Percentiles rank a stretch among this genome's conserved stretches.
Conservation (phyloP, 495 filamentous ascomycete genomes). For the Penicillium egyptiacum region DNA sequence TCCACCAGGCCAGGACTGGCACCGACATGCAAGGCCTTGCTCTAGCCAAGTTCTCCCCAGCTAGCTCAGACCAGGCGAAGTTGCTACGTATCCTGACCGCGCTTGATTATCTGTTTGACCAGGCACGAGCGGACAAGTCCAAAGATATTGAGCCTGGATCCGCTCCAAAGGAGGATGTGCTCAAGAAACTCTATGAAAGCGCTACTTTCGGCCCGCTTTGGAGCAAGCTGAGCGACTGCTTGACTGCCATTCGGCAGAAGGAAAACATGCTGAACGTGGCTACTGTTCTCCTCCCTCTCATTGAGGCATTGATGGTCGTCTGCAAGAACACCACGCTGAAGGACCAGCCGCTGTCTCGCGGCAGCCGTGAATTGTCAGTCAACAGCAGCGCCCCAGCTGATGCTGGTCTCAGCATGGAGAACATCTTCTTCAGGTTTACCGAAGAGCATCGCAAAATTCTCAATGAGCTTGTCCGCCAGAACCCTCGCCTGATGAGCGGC, state of each 20-base stretch:
- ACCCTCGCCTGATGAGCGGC: slow-evolving; percentile 96
- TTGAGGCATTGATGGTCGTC: slow-evolving; percentile 97
- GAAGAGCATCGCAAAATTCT: slow-evolving; percentile 98
- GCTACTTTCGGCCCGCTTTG: slow-evolving; percentile 86
- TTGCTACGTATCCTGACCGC: slow-evolving; percentile 90
- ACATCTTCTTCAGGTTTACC: slow-evolving; percentile 96
- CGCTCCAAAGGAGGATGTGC: slow-evolving; percentile 68
- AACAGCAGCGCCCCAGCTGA: slow-evolving; percentile 80
- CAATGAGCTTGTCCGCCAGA: slow-evolving; percentile 95
- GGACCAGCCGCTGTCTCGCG: slow-evolving; percentile 57
- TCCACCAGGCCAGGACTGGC: slow-evolving; percentile 79
- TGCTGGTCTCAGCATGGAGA: slow-evolving; percentile 68
- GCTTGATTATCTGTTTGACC: slow-evolving; percentile 92
- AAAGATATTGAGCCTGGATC: slow-evolving; percentile 55
- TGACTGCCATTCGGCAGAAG: slow-evolving; percentile 82
- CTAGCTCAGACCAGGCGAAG: slow-evolving; percentile 94
- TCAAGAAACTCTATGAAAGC: slow-evolving; percentile 86
- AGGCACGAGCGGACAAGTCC: slow-evolving; percentile 57
- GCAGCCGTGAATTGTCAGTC: slow-evolving; percentile 66
- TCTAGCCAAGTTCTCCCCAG: slow-evolving; percentile 91
- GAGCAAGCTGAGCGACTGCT: slow-evolving; percentile 89
- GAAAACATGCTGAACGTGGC: slow-evolving; percentile 96
- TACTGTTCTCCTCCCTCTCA: slow-evolving; percentile 88
- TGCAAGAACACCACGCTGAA: slow-evolving; percentile 94
- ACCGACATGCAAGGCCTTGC: slow-evolving; percentile 95